Percentiles rank a stretch among this genome's conserved stretches.
Evolutionary conservation across 495 filamentous ascomycete genomes (phyloP).

Genomic region (Xylaria palmicola): DNA sequence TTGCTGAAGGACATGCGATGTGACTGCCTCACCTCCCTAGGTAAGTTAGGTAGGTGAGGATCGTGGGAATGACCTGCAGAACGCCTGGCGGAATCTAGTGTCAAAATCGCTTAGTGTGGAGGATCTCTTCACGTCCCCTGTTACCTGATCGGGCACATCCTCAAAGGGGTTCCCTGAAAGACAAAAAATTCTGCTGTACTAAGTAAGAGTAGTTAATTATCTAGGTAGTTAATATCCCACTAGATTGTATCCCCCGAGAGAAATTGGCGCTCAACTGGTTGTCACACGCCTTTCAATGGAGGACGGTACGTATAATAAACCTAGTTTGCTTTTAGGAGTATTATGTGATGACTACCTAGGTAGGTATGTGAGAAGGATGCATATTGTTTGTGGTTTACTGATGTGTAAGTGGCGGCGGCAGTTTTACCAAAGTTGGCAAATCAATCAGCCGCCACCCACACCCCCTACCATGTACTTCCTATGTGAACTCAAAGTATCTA

Average conservation of each 20-base stretch:
- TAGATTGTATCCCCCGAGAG: neutral
- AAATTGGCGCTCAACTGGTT: neutral
- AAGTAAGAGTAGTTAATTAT: neutral
- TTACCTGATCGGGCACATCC: neutral
- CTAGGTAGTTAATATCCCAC: neutral
- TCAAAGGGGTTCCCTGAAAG: too few species aligned
- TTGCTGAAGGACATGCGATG: neutral
- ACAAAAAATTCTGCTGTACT: too few species aligned
- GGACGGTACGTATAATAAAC: neutral
- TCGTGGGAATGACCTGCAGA: neutral
- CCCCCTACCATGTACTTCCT: too few species aligned
- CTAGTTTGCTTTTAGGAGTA: too few species aligned
- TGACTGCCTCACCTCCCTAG: neutral
- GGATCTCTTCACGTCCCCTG: neutral
- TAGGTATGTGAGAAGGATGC: neutral
- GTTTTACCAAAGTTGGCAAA: neutral
- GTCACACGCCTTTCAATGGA: neutral
- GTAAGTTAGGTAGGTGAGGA: neutral
- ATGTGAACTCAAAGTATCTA: too few species aligned
- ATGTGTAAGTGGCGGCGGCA: neutral
- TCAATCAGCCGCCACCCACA: too few species aligned
- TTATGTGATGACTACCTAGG: too few species aligned
- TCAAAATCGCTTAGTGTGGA: neutral
- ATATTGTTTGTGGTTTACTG: neutral
- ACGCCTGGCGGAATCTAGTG: neutral